Conservation (phyloP, 1,284 basidiomycete species). For the Pisolithus thermaeus region DNA sequence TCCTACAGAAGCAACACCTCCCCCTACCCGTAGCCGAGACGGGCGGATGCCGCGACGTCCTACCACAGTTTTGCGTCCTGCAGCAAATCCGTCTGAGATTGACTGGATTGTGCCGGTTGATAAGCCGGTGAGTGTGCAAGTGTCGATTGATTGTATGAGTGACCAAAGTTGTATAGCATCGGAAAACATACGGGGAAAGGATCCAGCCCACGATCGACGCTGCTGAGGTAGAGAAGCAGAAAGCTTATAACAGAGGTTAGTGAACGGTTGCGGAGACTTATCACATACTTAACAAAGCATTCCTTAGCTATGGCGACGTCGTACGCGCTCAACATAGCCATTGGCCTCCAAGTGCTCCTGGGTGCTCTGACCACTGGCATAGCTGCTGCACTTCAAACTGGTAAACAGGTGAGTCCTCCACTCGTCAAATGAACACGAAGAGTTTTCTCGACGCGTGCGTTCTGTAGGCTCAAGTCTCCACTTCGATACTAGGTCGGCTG, state of each 20-base stretch:
- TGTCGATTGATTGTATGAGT: background rate
- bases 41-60: slow-evolving; percentile 10
- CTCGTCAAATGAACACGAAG: background rate
- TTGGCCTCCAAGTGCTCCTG: slow-evolving; percentile 53
- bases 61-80: background rate
- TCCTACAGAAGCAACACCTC: background rate
- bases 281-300: background rate
- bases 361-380: slow-evolving; percentile 65
- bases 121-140: slow-evolving; percentile 9
- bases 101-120: slow-evolving; percentile 26
- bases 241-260: slow-evolving; percentile 31
- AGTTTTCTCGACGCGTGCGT: background rate
- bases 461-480: slow-evolving; percentile 20
- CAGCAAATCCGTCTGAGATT: slow-evolving; percentile 10
- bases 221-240: slow-evolving; percentile 35
- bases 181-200: slow-evolving; percentile 37
- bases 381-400: slow-evolving; percentile 40
- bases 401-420: slow-evolving; percentile 30
- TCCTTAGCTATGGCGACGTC: slow-evolving; percentile 42
- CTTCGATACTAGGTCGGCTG: slow-evolving; percentile 21
- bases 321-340: slow-evolving; percentile 48
- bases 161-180: slow-evolving; percentile 12
- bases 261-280: background rate
- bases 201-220: slow-evolving; percentile 38
- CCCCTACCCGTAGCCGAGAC: slow-evolving; percentile 13